These are phyloP conservation scores for Cryptosporidium viatorum DNA, from an alignment of 169 alveolate genomes.

Conservation along the genomic window DNA sequence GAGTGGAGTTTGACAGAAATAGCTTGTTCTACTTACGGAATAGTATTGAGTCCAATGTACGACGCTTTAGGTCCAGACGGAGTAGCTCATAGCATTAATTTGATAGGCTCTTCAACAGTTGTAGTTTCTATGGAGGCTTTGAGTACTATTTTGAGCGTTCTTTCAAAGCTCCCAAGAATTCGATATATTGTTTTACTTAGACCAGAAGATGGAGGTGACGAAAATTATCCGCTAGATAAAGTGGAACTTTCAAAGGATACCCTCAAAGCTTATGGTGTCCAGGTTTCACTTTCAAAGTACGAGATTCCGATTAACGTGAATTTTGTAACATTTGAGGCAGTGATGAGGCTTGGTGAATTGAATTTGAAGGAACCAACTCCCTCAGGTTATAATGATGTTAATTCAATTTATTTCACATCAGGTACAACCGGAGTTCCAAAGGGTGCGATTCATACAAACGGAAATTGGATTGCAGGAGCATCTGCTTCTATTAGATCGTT, in stretches of 20 bases:
- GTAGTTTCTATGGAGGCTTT: conserved; percentile 67
- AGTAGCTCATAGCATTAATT: conserved; percentile 60
- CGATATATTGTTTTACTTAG: conserved; percentile 78
- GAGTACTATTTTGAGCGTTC: conserved; percentile 12
- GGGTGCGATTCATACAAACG: conserved; percentile 95
- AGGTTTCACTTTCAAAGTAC: conserved; percentile 20
- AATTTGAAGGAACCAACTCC: conserved; percentile 78
- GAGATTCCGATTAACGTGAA: conserved; percentile 62
- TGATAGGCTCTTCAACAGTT: conserved; percentile 60
- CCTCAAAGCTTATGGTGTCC: conserved; percentile 71
- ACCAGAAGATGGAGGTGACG: conserved; percentile 76
- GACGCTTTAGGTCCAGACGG: conserved; percentile 84
- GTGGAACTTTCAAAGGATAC: conserved; percentile 45
- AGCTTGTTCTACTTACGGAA: conserved; percentile 86
- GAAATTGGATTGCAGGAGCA: conserved; percentile 82
- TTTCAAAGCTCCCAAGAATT: conserved; percentile 75
- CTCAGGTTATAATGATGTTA: conserved; percentile 83
- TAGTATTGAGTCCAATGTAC: conserved; percentile 85
- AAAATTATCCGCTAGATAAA: conserved; percentile 73
- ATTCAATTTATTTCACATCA: conserved; percentile 94
- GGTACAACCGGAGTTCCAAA: conserved; percentile 99
- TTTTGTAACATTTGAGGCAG: conserved; percentile 45
- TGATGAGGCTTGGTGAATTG: conserved; percentile 76
- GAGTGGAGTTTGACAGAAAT: conserved; percentile 87
- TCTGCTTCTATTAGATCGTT: conserved; percentile 79